Evolutionary conservation across 1,139 yeast species (phyloP).

Genomic region (Geotrichum siamense): DNA sequence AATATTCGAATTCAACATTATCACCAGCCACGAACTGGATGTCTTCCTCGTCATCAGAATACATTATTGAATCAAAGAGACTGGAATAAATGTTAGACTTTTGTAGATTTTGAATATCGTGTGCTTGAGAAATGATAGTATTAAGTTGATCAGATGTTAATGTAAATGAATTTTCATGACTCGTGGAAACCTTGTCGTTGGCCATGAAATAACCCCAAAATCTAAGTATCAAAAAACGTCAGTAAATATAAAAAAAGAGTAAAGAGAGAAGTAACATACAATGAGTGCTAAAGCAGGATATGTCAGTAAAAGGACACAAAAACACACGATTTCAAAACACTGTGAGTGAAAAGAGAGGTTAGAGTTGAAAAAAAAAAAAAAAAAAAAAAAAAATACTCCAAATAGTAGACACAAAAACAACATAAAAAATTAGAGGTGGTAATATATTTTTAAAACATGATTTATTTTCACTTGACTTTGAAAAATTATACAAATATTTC

Average conservation of each 20-base stretch:
- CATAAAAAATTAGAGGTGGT: too few relatives aligned
- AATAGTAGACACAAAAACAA: too few relatives aligned
- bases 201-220: neutral
- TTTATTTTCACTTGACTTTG: too few relatives aligned
- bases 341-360: neutral
- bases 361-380: neutral
- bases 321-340: too few relatives aligned
- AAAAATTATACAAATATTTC: too few relatives aligned
- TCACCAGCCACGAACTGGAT: constrained; percentile 45
- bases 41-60: constrained; percentile 23
- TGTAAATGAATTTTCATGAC: neutral
- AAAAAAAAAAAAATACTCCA: constrained; percentile 2
- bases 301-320: too few relatives aligned
- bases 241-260: neutral
- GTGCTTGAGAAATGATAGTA: neutral
- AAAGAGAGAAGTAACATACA: too few relatives aligned
- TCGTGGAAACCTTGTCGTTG: neutral
- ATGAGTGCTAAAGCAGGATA: too few relatives aligned
- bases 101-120: neutral
- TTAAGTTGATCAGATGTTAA: neutral
- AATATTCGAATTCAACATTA: constrained; percentile 54
- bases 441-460: too few relatives aligned
- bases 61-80: constrained; percentile 6
- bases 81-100: neutral
- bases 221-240: neutral